phyloP scores from a whole-genome alignment of 805 yeast species.

The Saturnispora gosingensis region DNA sequence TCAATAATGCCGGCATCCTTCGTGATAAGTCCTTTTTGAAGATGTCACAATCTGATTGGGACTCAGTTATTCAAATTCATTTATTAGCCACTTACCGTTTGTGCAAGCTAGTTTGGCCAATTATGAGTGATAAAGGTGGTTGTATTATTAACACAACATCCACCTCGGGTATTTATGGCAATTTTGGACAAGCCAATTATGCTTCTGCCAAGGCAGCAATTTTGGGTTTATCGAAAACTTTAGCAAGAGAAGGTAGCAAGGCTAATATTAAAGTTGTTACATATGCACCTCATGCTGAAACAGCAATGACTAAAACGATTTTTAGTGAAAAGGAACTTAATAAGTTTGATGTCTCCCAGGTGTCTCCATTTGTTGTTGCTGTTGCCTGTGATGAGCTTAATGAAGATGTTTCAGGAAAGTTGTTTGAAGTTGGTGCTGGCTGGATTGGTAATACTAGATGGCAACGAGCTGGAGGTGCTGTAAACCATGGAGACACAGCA shows the following conservation, averaged over 20 bases:
- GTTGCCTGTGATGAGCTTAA: slow-evolving; percentile 60
- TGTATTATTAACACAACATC: slow-evolving; percentile 83
- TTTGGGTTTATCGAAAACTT: slow-evolving; percentile 72
- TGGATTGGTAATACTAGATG: slow-evolving; percentile 94
- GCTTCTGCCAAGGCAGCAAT: slow-evolving; percentile 89
- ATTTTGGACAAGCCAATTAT: slow-evolving; percentile 95
- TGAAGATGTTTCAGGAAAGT: slow-evolving; percentile 56
- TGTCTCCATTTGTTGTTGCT: slow-evolving; percentile 80
- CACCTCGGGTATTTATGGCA: slow-evolving; percentile 95
- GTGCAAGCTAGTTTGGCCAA: slow-evolving; percentile 89
- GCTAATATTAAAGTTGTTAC: slow-evolving; percentile 65
- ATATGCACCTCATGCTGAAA: slow-evolving; percentile 96
- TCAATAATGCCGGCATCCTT: slow-evolving; percentile 92
- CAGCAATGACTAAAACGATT: slow-evolving; percentile 90
- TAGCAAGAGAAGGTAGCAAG: slow-evolving; percentile 87
- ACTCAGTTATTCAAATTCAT: slow-evolving; percentile 71
- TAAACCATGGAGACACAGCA: slow-evolving; percentile 42
- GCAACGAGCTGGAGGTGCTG: slow-evolving; percentile 87
- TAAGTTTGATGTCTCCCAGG: slow-evolving; percentile 77
- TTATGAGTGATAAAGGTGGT: slow-evolving; percentile 67
- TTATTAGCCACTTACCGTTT: slow-evolving; percentile 71
- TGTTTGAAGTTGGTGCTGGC: slow-evolving; percentile 92
- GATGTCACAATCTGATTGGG: slow-evolving; percentile 81
- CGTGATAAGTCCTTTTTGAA: slow-evolving; percentile 83
- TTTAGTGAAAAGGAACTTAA: slow-evolving; percentile 74